Base-by-base conservation (phyloP, 2,329 filamentous ascomycete genomes). In the Endoconidiophora polonica region DNA sequence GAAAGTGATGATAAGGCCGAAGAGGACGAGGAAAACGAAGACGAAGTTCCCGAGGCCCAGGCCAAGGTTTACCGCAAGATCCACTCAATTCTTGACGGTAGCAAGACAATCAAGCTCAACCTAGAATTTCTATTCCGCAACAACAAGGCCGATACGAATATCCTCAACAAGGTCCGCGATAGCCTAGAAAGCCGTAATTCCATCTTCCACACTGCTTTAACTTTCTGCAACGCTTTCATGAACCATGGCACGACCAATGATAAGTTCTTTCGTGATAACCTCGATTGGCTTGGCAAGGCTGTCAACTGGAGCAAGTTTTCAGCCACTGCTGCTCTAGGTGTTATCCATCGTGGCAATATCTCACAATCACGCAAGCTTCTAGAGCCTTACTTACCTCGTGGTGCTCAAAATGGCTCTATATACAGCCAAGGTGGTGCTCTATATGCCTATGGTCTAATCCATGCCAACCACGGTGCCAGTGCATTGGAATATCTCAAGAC, bases 261-360 rank as follows among this genome's bases (percentile, higher is more conserved):
- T 67, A 93, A 90, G 60, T 98, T 98, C 69, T 96, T 98, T 77
- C 78, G 93, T 5, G 87, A 96, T 61, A 98, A 98, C 62, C 68
- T 98, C 22, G 91, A 98, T 57, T 98, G 91, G 91, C 69, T 98
- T 3, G 88, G 90, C 54, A 98, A 96, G 70, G 91, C 91, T 23
- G 87, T 96, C 44, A 98, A 98, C 69, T 98, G 91, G 91, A 95
- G 88, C 54, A 98, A 98, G 64, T 98, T 98, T 63, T 95, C 91
- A 0, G 91, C 91, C 12, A 98, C 91, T 3, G 91, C 91, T 51
- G 91, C 91, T 5, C 72, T 98, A 4, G 91, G 91, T 64, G 91
- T 96, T 47, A 95, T 98, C 55, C 91, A 98, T 65, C 83, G 87
- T 43, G 91, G 91, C 50, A 98, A 98, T 64, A 72, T 98, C 53